These are phyloP conservation scores for Trichoderma koningii DNA, from an alignment of 2,329 filamentous ascomycete genomes.

Conservation along the genomic window DNA sequence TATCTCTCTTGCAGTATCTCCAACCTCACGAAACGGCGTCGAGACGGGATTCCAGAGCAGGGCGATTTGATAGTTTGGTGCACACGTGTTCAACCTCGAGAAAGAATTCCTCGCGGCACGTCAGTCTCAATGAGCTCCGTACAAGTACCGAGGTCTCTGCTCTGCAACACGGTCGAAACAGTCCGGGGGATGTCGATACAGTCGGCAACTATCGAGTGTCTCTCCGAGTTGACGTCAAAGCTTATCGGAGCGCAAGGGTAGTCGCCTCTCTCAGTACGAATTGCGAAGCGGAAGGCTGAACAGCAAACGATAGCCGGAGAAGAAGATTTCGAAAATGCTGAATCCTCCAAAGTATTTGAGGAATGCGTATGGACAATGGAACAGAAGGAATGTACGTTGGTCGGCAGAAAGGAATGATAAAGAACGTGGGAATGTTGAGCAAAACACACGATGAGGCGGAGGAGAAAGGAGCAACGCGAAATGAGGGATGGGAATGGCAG, in stretches of 20 bases:
- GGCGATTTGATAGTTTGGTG: conserved; percentile 10
- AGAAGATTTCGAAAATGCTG: not conserved
- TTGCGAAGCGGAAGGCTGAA: not conserved
- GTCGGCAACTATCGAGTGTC: not conserved
- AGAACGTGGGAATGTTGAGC: conserved; percentile 26
- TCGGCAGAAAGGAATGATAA: conserved; percentile 27
- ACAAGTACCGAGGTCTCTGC: not conserved
- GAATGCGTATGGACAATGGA: conserved; percentile 25
- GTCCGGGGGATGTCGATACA: conserved; percentile 20
- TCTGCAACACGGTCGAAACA: conserved; percentile 15
- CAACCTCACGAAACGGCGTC: conserved; percentile 30
- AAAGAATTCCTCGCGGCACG: conserved; percentile 14
- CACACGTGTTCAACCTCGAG: conserved; percentile 20
- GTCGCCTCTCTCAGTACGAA: not conserved
- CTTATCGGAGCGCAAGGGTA: conserved; percentile 14
- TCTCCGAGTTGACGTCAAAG: conserved; percentile 1
- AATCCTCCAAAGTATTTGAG: conserved; percentile 4
- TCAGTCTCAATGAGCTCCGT: not conserved
- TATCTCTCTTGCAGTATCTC: conserved; percentile 16
- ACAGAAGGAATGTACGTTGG: conserved; percentile 26
- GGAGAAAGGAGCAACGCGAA: conserved; percentile 17
- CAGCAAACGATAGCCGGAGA: not conserved
- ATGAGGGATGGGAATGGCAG: conserved; percentile 12
- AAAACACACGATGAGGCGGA: conserved; percentile 21
- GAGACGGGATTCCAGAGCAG: conserved; percentile 35